Evolutionary conservation across 2,329 filamentous ascomycete species (phyloP).

Genomic region (Colletotrichum zoysiae): DNA sequence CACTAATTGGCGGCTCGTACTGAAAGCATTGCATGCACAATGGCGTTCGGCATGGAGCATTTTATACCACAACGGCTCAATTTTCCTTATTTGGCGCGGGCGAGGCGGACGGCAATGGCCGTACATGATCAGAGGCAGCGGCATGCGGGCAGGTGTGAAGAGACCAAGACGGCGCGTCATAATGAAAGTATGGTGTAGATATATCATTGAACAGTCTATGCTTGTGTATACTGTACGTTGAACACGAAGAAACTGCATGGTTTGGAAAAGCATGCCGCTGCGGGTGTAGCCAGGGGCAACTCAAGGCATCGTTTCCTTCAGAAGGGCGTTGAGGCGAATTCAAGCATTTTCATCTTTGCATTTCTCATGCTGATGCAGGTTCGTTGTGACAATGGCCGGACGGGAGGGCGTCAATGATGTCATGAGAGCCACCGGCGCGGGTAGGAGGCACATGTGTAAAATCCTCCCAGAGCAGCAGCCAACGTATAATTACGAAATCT

Average conservation of each 20-base stretch:
- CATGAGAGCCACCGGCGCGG: neutral
- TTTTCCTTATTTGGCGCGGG: slow-evolving; percentile 32
- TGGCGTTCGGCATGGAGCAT: slow-evolving; percentile 44
- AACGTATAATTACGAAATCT: slow-evolving; percentile 1
- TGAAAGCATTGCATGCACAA: slow-evolving; percentile 43
- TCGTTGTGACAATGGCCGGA: neutral
- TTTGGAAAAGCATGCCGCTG: slow-evolving; percentile 13
- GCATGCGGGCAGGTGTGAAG: slow-evolving; percentile 12
- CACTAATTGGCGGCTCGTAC: slow-evolving; percentile 38
- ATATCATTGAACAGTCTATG: slow-evolving; percentile 43
- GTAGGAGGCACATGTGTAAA: neutral
- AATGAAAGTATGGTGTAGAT: slow-evolving; percentile 43
- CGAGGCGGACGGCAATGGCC: slow-evolving; percentile 21
- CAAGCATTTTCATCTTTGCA: slow-evolving; percentile 15
- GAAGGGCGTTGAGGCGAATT: slow-evolving; percentile 19
- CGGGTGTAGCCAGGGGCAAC: slow-evolving; percentile 8
- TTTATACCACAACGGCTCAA: slow-evolving; percentile 40
- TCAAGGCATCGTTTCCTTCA: slow-evolving; percentile 6
- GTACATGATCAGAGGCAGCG: slow-evolving; percentile 1
- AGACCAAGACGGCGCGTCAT: slow-evolving; percentile 26
- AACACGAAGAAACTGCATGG: slow-evolving; percentile 30
- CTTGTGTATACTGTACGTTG: slow-evolving; percentile 41
- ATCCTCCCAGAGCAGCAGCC: neutral
- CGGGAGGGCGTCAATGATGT: neutral
- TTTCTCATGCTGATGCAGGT: neutral